A percentile compares a stretch with the other conserved stretches of the same genome.
phyloP scores from a whole-genome alignment of 1,139 yeast genomes.

The Debaryomyces singareniensis region DNA sequence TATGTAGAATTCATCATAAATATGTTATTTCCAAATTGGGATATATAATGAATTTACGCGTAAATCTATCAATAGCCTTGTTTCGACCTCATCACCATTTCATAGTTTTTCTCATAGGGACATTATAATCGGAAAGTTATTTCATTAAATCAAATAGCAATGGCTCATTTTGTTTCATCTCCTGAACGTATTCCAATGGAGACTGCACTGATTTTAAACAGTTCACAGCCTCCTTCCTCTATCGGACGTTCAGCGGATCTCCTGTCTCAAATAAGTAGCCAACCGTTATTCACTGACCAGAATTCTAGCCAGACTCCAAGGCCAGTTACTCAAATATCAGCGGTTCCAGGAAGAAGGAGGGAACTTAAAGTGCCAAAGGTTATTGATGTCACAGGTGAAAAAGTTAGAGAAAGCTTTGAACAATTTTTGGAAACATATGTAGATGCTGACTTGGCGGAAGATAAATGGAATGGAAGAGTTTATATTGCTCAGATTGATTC shows the following conservation, averaged over 20 bases:
- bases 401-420: constrained; percentile 87
- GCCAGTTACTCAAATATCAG: constrained; percentile 14
- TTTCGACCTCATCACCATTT: no score
- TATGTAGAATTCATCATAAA: no score
- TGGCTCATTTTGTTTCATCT: constrained; percentile 32
- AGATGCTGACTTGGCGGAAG: constrained; percentile 30
- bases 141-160: not conserved
- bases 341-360: constrained; percentile 35
- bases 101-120: no score
- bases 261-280: constrained; percentile 14
- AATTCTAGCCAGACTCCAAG: constrained; percentile 10
- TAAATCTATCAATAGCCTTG: no score
- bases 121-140: no score
- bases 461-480: constrained; percentile 46
- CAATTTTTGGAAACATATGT: constrained; percentile 66
- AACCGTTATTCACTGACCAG: constrained; percentile 16
- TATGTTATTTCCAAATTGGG: no score
- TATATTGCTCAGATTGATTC: constrained; percentile 79
- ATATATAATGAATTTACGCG: no score
- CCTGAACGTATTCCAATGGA: constrained; percentile 43
- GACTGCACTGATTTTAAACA: constrained; percentile 36
- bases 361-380: constrained; percentile 77
- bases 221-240: constrained; percentile 42
- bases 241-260: constrained; percentile 31
- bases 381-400: constrained; percentile 86